phyloP scores from a whole-genome alignment of 2,329 filamentous ascomycete species.

The Exophiala oligosperma region DNA sequence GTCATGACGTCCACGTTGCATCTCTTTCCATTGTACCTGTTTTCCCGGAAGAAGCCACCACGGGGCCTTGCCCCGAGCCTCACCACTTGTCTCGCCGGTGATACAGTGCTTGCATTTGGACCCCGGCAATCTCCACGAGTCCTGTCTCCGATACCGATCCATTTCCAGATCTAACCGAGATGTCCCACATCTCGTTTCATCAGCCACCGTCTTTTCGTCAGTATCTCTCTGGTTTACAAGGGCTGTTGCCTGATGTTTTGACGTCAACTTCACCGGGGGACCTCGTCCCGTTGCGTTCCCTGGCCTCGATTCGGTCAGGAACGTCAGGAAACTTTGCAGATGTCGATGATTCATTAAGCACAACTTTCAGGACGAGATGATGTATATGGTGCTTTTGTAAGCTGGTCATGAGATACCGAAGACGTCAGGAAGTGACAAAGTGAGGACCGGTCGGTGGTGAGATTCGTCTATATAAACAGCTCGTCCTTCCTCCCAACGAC shows the following conservation, averaged over 20 bases:
- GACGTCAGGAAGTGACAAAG: background rate
- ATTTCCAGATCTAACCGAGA: background rate
- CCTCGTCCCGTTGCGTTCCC: background rate
- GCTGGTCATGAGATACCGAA: background rate
- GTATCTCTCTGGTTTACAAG: background rate
- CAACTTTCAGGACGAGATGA: background rate
- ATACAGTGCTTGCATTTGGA: background rate
- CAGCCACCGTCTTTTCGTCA: background rate
- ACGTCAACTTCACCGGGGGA: background rate
- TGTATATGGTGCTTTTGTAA: background rate
- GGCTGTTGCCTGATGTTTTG: background rate
- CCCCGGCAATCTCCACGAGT: background rate
- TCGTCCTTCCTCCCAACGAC: background rate
- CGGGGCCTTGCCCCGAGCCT: no score
- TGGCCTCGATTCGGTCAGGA: background rate
- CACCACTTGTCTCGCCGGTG: background rate
- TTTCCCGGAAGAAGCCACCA: no score
- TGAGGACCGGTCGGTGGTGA: background rate
- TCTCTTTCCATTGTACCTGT: no score
- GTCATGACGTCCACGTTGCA: no score
- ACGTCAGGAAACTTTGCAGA: background rate
- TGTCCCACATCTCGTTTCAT: background rate
- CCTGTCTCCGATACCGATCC: background rate
- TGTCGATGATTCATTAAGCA: constrained; percentile 2
- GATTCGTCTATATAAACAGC: constrained; percentile 18